phyloP scores from a whole-genome alignment of 768 basidiomycete species.

The Russula ochroleuca region DNA sequence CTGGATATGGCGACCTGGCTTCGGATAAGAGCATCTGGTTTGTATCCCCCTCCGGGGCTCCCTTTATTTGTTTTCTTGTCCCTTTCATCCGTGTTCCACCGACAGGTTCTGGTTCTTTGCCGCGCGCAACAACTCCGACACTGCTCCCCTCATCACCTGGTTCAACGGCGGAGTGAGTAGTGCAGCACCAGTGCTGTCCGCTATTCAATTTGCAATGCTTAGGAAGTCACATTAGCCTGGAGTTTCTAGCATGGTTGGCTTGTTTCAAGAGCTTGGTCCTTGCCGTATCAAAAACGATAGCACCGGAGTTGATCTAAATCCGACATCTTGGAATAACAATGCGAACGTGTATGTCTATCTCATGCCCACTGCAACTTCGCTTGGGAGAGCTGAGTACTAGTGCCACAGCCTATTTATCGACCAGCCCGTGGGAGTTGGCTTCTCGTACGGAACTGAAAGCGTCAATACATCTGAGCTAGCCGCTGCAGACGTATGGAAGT shows the following conservation, averaged over 20 bases:
- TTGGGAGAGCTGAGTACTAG: not conserved
- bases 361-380: not conserved
- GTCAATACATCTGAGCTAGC: slow-evolving; percentile 53
- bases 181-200: not conserved
- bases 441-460: slow-evolving; percentile 50
- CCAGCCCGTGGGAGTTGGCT: slow-evolving; percentile 59
- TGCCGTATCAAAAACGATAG: slow-evolving; percentile 71
- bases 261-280: slow-evolving; percentile 93
- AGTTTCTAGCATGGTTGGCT: slow-evolving; percentile 55
- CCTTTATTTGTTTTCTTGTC: no score
- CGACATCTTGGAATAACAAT: slow-evolving; percentile 56
- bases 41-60: not conserved
- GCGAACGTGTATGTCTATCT: slow-evolving; percentile 38
- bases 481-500: slow-evolving; percentile 55
- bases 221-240: slow-evolving; percentile 33
- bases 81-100: not conserved
- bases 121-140: slow-evolving; percentile 54
- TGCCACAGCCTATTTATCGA: slow-evolving; percentile 48
- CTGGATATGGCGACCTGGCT: slow-evolving; percentile 60
- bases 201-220: not conserved
- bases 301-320: slow-evolving; percentile 46
- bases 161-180: slow-evolving; percentile 50
- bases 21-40: slow-evolving; percentile 55
- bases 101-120: slow-evolving; percentile 67
- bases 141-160: slow-evolving; percentile 62